Base-by-base conservation (phyloP, 202 grass and related monocot genomes). In the Zoysia matrella region DNA sequence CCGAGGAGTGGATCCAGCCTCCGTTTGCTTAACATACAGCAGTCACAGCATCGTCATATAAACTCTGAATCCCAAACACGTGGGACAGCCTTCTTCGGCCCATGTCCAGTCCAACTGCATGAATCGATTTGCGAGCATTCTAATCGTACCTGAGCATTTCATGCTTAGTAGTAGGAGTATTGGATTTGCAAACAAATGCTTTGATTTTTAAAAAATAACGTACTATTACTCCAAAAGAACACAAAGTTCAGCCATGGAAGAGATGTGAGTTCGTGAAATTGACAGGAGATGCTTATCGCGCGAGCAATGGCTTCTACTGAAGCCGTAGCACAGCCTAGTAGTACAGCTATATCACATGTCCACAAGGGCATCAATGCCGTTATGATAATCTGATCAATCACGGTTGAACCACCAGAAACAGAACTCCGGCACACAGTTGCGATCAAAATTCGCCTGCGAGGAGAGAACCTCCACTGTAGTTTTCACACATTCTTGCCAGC, bases 361-460 rank as follows among this genome's bases (percentile, higher is more conserved):
- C 68, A 76, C 46, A 30, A 30, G 14, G 22, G 11, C 41, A 47
- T 58, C 41, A 11, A 16, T 82, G 47, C 63, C 54, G 69, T 77
- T 79, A 74, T 61, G 54, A 46, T 62, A 64, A 71, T 50, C 67
- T 69, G 14, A 61, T 14, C 42, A 41, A 65, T n/a, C 41, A n/a
- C 36, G 66, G 56, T 45, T 53, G 39, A 41, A 45, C 49, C 18
- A 46, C 4, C 13, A 8, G 11, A 55, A 13, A 55, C 13, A 47
- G n/a, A 57, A 53, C 49, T 73, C 63, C 67, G 60, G 65, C 76
- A 68, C 49, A 81, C 63, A 79, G 40, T 68, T 54, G 76, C 62
- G 73, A 78, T 71, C 89, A 79, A 89, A 75, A 80, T 60, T 76
- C 53, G 47, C 54, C 71, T 76, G 79, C 63, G 22, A 30, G 22